These are phyloP conservation scores for Intubia oerlemansii DNA, from an alignment of 2,329 filamentous ascomycete species.

Conservation along the genomic window DNA sequence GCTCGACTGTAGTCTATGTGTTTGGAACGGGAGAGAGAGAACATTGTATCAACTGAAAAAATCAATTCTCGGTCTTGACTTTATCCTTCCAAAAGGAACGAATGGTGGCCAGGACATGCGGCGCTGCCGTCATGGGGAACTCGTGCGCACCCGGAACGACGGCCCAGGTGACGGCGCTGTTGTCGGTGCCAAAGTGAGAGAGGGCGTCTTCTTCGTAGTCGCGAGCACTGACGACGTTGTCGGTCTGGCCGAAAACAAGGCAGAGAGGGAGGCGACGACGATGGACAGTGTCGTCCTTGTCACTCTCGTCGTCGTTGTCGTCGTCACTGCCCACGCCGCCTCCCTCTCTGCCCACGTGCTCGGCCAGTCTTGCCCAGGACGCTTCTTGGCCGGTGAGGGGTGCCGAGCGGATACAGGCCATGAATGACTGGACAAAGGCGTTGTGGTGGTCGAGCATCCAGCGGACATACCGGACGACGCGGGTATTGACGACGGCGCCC, in stretches of 20 bases:
- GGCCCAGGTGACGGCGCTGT: constrained; percentile 27
- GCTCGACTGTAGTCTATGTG: no score
- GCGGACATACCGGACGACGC: constrained; percentile 28
- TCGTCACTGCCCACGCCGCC: not conserved
- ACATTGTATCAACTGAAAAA: no score
- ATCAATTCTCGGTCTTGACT: no score
- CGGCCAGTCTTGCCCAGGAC: constrained; percentile 25
- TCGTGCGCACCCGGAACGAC: constrained; percentile 35
- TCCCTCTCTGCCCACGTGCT: constrained; percentile 9
- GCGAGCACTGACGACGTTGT: constrained; percentile 29
- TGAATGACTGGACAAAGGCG: constrained; percentile 38
- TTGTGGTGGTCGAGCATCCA: constrained; percentile 35
- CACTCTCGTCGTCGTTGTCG: no score
- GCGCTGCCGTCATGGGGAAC: constrained; percentile 36
- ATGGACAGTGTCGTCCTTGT: no score
- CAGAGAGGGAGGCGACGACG: constrained; percentile 21
- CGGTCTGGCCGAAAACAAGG: constrained; percentile 26
- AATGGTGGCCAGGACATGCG: constrained; percentile 22
- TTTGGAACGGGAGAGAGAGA: no score
- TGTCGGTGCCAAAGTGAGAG: constrained; percentile 23
- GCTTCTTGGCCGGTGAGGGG: constrained; percentile 30
- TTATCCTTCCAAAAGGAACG: no score
- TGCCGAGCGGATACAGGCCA: constrained; percentile 31
- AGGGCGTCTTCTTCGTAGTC: constrained; percentile 28
- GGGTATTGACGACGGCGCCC: constrained; percentile 17